These are phyloP conservation scores for Calonectria pauciramosa DNA, from an alignment of 2,329 filamentous ascomycete genomes.

Conservation along the genomic window DNA sequence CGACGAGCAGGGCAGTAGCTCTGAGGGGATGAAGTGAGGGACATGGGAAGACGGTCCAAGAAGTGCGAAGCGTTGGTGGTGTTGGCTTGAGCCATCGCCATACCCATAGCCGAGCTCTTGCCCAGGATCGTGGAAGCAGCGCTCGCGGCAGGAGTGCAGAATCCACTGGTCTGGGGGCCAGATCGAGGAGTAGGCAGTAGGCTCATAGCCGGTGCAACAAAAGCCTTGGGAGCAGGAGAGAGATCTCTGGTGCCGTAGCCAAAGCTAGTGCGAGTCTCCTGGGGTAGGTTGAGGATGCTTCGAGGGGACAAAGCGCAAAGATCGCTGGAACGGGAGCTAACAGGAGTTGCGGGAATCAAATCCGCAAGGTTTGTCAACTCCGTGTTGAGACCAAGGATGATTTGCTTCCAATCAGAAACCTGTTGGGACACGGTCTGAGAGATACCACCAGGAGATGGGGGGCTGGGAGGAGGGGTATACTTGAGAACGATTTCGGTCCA, in stretches of 20 bases:
- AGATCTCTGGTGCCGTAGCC: slow-evolving; percentile 55
- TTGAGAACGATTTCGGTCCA: slow-evolving; percentile 95
- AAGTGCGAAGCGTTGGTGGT: slow-evolving; percentile 61
- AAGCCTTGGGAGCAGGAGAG: slow-evolving; percentile 58
- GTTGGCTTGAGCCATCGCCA: slow-evolving; percentile 70
- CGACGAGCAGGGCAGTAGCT: slow-evolving; percentile 65
- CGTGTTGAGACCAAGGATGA: slow-evolving; percentile 69
- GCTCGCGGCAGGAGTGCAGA: slow-evolving; percentile 73
- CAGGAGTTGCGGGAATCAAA: slow-evolving; percentile 56
- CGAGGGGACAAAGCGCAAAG: slow-evolving; percentile 56
- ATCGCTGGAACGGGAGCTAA: slow-evolving; percentile 49
- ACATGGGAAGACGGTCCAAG: slow-evolving; percentile 66
- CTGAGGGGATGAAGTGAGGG: slow-evolving; percentile 66
- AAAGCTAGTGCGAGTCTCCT: slow-evolving; percentile 51
- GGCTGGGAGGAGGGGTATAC: slow-evolving; percentile 80
- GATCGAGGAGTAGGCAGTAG: slow-evolving; percentile 71
- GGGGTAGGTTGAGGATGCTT: slow-evolving; percentile 60
- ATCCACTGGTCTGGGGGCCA: slow-evolving; percentile 68
- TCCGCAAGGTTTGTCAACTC: slow-evolving; percentile 71
- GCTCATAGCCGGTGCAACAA: slow-evolving; percentile 62
- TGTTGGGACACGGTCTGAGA: slow-evolving; percentile 61
- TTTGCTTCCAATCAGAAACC: slow-evolving; percentile 69
- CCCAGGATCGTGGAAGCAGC: slow-evolving; percentile 64
- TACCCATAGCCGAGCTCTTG: slow-evolving; percentile 69
- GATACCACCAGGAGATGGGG: slow-evolving; percentile 65